Evolutionary conservation across 352 stramenopile genomes (phyloP).

Genomic region (Phytophthora meadii): DNA sequence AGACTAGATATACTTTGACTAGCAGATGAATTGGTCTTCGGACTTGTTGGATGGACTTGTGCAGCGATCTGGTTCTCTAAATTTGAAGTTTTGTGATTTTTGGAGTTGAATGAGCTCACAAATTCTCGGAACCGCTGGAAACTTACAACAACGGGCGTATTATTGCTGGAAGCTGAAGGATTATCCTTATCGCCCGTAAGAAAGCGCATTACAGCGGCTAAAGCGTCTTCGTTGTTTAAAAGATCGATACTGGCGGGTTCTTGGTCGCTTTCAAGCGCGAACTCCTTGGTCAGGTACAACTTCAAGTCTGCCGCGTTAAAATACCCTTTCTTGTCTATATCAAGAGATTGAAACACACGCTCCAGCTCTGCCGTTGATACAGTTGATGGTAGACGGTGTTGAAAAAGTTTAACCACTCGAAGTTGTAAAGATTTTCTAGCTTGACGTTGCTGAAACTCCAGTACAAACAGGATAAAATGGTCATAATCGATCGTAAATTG

Average conservation of each 20-base stretch:
- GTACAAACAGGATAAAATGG: constrained; percentile 55
- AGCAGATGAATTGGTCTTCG: neutral
- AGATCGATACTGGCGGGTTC: neutral
- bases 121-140: constrained; percentile 33
- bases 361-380: constrained; percentile 43
- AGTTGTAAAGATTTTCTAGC: constrained; percentile 28
- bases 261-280: neutral
- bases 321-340: constrained; percentile 50
- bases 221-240: constrained; percentile 24
- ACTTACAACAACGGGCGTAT: constrained; percentile 8
- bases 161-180: neutral
- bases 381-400: constrained; percentile 11
- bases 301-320: constrained; percentile 53
- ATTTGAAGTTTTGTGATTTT: neutral
- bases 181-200: constrained; percentile 13
- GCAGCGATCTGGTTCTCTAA: neutral
- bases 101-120: constrained; percentile 2
- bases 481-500: constrained; percentile 50
- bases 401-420: constrained; percentile 34
- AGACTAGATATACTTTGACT: constrained; percentile 32
- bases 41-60: neutral
- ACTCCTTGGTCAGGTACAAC: constrained; percentile 14
- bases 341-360: constrained; percentile 41
- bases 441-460: constrained; percentile 46
- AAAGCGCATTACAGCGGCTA: constrained; percentile 21